Conservation (phyloP, 345 rosid species). For the Hypericum androsaemum region DNA sequence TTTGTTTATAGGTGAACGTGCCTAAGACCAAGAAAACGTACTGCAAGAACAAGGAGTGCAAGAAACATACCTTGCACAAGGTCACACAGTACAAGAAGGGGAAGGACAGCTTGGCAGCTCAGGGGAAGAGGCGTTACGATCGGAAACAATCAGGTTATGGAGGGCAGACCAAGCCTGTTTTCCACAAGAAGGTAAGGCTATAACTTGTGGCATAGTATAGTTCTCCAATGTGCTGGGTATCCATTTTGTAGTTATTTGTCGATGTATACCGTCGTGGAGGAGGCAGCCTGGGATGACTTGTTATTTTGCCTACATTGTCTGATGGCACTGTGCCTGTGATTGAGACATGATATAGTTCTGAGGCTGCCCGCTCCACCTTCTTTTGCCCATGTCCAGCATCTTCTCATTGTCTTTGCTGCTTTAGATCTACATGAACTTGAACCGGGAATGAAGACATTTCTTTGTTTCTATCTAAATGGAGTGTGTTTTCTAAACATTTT, state of each 20-base stretch:
- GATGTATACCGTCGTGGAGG: neutral
- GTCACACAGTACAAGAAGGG: conserved; percentile 6
- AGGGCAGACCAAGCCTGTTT: conserved; percentile 7
- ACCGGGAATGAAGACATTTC: too few relatives aligned
- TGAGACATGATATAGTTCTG: neutral
- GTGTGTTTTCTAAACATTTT: too few relatives aligned
- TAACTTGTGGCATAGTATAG: neutral
- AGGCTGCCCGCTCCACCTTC: neutral
- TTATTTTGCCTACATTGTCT: conserved; percentile 10
- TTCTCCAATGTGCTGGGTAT: neutral
- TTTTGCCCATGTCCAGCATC: neutral
- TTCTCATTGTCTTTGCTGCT: too few relatives aligned
- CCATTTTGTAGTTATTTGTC: neutral
- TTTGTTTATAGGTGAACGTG: neutral
- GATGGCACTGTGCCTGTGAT: neutral
- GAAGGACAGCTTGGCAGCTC: conserved; percentile 5
- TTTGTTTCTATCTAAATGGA: too few relatives aligned
- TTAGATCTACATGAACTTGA: too few relatives aligned
- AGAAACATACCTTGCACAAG: conserved; percentile 4
- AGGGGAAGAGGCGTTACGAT: conserved; percentile 3
- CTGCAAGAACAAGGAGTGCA: conserved; percentile 6
- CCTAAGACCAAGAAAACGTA: conserved; percentile 3
- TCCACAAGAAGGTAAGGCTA: conserved; percentile 4
- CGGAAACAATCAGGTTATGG: conserved; percentile 4
- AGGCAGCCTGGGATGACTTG: neutral